phyloP scores from a whole-genome alignment of 225 moss, liverwort and hornwort genomes.

The Bryum argenteum region DNA sequence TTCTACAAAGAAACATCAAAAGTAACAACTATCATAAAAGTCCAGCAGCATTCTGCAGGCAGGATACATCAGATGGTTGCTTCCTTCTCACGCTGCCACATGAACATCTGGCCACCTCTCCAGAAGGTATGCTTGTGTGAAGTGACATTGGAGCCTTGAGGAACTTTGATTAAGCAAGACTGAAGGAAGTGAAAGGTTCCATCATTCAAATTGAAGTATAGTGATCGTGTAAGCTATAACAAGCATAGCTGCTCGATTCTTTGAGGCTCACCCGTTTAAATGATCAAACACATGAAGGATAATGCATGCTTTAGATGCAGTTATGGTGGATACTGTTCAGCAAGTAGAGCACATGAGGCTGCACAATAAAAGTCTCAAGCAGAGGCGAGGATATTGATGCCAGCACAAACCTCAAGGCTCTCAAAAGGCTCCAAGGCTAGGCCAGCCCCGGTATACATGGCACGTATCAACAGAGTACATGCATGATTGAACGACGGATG shows the following conservation, averaged over 20 bases:
- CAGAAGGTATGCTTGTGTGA: constrained; percentile 45
- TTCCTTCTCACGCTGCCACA: constrained; percentile 57
- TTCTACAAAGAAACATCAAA: constrained; percentile 24
- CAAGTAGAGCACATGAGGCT: constrained; percentile 38
- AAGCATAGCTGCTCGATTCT: constrained; percentile 4
- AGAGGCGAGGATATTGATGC: constrained; percentile 46
- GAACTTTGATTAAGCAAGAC: constrained; percentile 46
- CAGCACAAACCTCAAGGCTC: constrained; percentile 98
- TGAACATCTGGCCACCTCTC: constrained; percentile 53
- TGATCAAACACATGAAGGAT: constrained; percentile 3
- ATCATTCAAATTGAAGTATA: constrained; percentile 35
- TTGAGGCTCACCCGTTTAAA: constrained; percentile 1
- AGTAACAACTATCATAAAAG: constrained; percentile 33
- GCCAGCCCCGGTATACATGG: constrained; percentile 98
- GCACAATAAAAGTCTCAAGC: constrained; percentile 37
- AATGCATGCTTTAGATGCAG: constrained; percentile 6
- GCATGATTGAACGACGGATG: constrained; percentile 94
- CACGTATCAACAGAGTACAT: constrained; percentile 89
- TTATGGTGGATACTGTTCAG: constrained; percentile 45
- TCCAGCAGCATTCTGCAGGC: constrained; percentile 47
- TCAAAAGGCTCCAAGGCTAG: constrained; percentile 87
- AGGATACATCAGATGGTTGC: constrained; percentile 64
- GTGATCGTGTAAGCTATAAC: constrained; percentile 17
- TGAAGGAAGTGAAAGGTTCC: constrained; percentile 25
- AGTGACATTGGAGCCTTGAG: constrained; percentile 38